Conservation (phyloP, 2,329 filamentous ascomycete species). For the Passalora sequoiae region DNA sequence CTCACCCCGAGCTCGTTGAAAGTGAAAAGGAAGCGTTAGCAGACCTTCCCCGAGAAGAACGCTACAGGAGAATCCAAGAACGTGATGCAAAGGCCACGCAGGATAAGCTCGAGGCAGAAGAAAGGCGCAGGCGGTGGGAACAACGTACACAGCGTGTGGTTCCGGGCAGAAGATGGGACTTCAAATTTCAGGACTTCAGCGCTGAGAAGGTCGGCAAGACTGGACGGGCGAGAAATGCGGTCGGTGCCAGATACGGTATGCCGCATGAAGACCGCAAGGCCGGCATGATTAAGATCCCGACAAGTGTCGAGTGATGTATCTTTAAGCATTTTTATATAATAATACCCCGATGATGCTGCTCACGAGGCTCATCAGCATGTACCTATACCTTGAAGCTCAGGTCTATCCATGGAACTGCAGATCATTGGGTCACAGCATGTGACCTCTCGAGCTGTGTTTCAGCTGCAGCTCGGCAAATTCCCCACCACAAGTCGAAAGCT, state of each 20-base stretch:
- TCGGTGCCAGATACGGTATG: conserved; percentile 58
- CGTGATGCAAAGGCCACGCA: conserved; percentile 29
- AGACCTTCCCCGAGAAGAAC: conserved; percentile 37
- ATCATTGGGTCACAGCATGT: too few species aligned
- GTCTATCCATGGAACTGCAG: too few species aligned
- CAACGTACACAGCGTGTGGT: conserved; percentile 42
- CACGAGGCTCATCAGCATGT: too few species aligned
- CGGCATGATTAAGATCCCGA: conserved; percentile 60
- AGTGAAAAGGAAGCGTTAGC: conserved; percentile 43
- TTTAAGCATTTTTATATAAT: conserved; percentile 12
- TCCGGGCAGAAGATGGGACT: conserved; percentile 52
- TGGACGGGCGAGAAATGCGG: conserved; percentile 50
- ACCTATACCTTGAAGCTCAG: too few species aligned
- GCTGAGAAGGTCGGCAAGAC: conserved; percentile 52
- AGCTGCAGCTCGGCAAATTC: conserved; percentile 8
- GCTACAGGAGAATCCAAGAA: conserved; percentile 41
- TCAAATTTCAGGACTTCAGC: conserved; percentile 55
- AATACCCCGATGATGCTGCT: too few species aligned
- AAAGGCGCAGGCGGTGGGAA: conserved; percentile 42
- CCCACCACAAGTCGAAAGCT: neutral
- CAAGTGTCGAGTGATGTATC: conserved; percentile 44
- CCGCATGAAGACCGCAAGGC: conserved; percentile 59
- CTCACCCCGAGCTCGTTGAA: conserved; percentile 56
- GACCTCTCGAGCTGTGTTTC: neutral
- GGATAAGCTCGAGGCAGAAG: conserved; percentile 37